Base-by-base conservation (phyloP, 345 rosid genomes). In the Nephelium lappaceum region DNA sequence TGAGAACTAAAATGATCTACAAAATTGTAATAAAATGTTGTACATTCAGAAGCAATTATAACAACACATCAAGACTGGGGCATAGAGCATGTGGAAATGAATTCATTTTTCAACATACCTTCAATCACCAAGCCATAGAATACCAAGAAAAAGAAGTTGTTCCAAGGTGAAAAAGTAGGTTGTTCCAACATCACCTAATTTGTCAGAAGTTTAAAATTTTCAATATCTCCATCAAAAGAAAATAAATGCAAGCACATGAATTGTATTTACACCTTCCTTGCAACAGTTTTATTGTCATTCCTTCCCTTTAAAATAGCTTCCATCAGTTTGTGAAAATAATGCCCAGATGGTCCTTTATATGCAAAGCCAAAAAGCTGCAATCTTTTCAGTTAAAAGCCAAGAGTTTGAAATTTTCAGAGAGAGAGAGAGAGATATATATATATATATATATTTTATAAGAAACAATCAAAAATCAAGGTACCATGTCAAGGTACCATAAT, bases 281-380 rank as follows among this genome's bases (percentile, higher is more conserved):
- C 97, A 11, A 88, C 86, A 19, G 97, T 93, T 81, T 75, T 83
- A 78, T 77, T 93, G 79, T 83, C 93, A 78, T 88, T 92, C 85
- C 88, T 93, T 72, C 88, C 92, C 85, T 85, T 87, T 89, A 95
- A 95, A 74, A 93, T 81, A 16, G 70, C 71, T 81, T 93, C 97
- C 95, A 95, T 87, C 82, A 93, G 31, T 27, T 27, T 27, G 80
- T 95, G 98, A 76, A 93, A 80, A 71, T 88, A 93, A 83, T 95
- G 98, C 19, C 93, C 98, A 81, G 92, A 95, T 36, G 98, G 98
- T 67, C 97, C 98, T 57, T 84, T 91, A 83, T 93, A 93, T 70
- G 91, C 92, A 75, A 91, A 90, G 24, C 98, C 98, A 86, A 89
- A 93, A 53, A 93, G 85, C 98, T 92, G 75, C 85, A 86, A 23